Base-by-base conservation (phyloP, 768 basidiomycete species). In the Sistotremastrum suecicum region DNA sequence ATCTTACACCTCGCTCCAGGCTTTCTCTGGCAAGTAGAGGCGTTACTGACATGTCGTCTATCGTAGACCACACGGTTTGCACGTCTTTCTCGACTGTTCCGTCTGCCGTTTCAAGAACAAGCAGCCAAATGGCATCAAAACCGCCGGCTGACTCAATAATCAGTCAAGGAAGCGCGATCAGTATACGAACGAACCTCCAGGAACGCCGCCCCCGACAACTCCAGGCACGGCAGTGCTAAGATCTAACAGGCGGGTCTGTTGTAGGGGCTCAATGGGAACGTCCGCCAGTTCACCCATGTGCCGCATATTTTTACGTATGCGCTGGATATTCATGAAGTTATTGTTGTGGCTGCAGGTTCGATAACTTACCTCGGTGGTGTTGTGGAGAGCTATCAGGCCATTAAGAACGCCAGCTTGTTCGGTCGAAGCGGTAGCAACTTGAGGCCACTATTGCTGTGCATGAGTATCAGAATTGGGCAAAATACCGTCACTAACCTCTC, bases 81-180 rank as follows among this genome's bases (percentile, higher is more conserved):
- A 90, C 68, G 28, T 75, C 52, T 45, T 61, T 58, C 53, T 72
- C 64, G 49, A 70, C 65, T 6, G 69, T 67, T 35, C 62, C 62
- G 41, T 63, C 61, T 50, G 64, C 54, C 35, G 77, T 72, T 41
- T 83, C 80, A 55, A 83, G 72, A 11, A 91, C 75, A 10, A 99
- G 74, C 4, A 99, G 67, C 89, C 91, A 98, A 48, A 98, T 75
- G 5, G 95, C 95, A 58, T 99, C 95, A 61, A 86, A 98, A 2
- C 95, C 95, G 7, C 95, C 95, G 44, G 95, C 95, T 97, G 52
- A 45, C 34, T 5, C 11, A 33, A 3, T 6, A 10, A 20, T 5
- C 28, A 41, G 5, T 29, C n/a, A n/a, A 36, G 45, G 20, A 29
- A 29, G 8, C 6, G 39, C 30, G 44, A 37, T 43, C 34, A 7